Conservation (phyloP, 257 asterid species). For the Cordia subcordata region DNA sequence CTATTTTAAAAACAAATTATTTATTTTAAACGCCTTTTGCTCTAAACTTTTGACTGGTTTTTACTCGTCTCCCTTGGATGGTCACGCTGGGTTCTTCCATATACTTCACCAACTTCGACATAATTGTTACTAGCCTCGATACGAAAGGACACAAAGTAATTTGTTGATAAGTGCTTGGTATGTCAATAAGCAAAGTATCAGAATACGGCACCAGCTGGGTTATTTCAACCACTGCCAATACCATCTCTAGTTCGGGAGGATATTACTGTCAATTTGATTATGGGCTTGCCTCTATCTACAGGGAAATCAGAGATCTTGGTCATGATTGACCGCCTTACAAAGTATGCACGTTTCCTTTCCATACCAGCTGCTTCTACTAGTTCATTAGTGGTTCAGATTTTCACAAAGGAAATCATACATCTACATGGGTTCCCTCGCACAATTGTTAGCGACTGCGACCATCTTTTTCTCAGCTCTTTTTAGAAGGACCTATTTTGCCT, state of each 20-base stretch:
- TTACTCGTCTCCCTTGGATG: no score
- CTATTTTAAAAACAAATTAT: no score
- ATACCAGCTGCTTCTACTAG: background rate
- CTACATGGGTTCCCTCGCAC: constrained; percentile 4
- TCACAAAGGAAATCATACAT: background rate
- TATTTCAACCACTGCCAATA: constrained; percentile 3
- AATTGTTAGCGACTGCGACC: background rate
- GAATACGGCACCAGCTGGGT: background rate
- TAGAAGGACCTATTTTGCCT: background rate
- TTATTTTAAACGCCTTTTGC: no score
- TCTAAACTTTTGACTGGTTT: no score
- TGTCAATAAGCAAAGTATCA: background rate
- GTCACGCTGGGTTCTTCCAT: no score
- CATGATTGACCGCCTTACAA: background rate
- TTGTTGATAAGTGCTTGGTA: background rate
- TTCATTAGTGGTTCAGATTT: background rate
- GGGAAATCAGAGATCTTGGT: background rate
- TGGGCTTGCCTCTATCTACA: background rate
- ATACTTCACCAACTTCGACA: background rate
- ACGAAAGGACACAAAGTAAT: background rate
- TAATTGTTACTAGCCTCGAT: background rate
- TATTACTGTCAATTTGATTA: background rate
- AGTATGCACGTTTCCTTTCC: background rate
- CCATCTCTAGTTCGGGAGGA: constrained; percentile 7
- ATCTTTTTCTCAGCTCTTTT: background rate